Evolutionary conservation across 352 stramenopile genomes (phyloP).

Genomic region (Lagenidium sp.): DNA sequence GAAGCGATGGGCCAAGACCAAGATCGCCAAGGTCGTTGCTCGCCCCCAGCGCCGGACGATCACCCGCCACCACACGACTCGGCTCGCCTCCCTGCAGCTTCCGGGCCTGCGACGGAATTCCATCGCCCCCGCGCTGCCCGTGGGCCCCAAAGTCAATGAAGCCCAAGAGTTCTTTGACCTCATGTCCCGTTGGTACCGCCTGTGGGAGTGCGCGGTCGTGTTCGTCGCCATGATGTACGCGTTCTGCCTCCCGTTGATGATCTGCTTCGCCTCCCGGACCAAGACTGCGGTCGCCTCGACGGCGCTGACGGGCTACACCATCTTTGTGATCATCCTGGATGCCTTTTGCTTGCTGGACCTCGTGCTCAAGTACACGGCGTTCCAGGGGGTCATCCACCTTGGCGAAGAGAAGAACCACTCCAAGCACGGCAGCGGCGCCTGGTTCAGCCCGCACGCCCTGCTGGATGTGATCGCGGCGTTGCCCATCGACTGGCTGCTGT

Average conservation of each 20-base stretch:
- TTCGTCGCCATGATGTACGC: slow-evolving; percentile 47
- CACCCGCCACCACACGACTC: not conserved
- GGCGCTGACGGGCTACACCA: slow-evolving; percentile 18
- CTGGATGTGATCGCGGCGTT: slow-evolving; percentile 27
- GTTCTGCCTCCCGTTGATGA: slow-evolving; percentile 41
- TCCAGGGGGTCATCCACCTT: slow-evolving; percentile 20
- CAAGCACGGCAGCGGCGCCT: too few relatives aligned
- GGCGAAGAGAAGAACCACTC: not conserved
- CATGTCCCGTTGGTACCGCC: slow-evolving; percentile 29
- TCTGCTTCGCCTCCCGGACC: slow-evolving; percentile 42
- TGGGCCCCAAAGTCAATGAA: too few relatives aligned
- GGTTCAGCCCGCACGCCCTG: too few relatives aligned
- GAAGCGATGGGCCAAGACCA: slow-evolving; percentile 1
- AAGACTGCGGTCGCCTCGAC: slow-evolving; percentile 6
- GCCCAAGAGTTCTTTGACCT: slow-evolving; percentile 48
- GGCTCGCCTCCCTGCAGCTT: slow-evolving; percentile 1
- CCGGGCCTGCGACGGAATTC: slow-evolving; percentile 1
- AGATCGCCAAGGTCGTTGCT: not conserved
- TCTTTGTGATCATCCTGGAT: slow-evolving; percentile 31
- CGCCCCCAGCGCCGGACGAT: not conserved
- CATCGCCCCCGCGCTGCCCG: not conserved
- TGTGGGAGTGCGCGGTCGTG: slow-evolving; percentile 49
- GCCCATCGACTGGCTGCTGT: slow-evolving; percentile 41
- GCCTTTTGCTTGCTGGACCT: slow-evolving; percentile 43
- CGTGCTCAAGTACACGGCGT: slow-evolving; percentile 42